Base-by-base conservation (phyloP, 257 asterid species). In the Solanum commersonii region DNA sequence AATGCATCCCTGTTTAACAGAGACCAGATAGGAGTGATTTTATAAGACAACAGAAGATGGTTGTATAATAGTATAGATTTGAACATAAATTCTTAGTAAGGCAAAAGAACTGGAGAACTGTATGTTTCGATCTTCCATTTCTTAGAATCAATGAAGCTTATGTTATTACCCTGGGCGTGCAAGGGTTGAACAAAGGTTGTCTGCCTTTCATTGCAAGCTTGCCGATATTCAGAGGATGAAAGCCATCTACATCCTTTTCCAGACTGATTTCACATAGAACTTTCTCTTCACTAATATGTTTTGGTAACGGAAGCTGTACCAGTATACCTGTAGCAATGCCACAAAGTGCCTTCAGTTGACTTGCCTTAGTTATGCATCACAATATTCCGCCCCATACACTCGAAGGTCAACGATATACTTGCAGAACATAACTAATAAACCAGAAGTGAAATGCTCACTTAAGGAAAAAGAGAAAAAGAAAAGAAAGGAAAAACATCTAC, bases 191-290 rank as follows among this genome's bases (percentile, higher is more conserved):
- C 83, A 96, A 88, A 78, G 99, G 99, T 85, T 96, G 95, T 93
- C 98, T 93, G 92, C 99, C 99, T 90, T 95, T 97, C 99, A 97
- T 97, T n/a, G 99, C 98, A 91, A 97, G 95, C 92, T 96, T 96
- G 88, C 99, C 98, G 83, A 97, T 95, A 92, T 97, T 95, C 44
- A 94, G 91, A 86, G 99, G 99, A 90, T 96, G 99, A 92, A 97
- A 97, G 29, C 99, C 99, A 89, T 97, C 99, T 2, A 96, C 99
- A 89, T 97, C 99, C 91, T 97, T 97, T 34, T 92, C 98, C 76
- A 97, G 92, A 79, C 96, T 94, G 87, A 97, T 96, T 90, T 97
- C 98, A 52, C 88, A 87, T 65, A 97, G 84, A 23, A 97, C 92
- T 77, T 90, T 95, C 94, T 95, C 99, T 90, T 97, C 99, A 85